Evolutionary conservation across 1,284 basidiomycete species (phyloP), one percentile per base, ranked within the genome.

Genomic region (Ganoderma meredithae): DNA sequence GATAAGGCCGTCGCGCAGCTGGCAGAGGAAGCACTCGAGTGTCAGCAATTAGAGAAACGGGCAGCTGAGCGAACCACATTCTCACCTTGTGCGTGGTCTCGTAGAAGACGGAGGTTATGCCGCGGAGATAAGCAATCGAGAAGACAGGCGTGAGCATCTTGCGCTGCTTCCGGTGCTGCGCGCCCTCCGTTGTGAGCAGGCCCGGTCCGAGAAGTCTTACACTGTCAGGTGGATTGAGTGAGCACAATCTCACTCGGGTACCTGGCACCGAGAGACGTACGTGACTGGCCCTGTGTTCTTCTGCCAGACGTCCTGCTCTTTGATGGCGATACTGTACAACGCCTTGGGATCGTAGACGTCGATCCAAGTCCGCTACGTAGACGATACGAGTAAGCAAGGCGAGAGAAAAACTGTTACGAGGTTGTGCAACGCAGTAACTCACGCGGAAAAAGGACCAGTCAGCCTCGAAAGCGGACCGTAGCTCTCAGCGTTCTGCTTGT

Each of bases 1-100:
- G 33, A 58, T 39, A n/a, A 58, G 60, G 0, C 72, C 76, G 7
- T 74, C 69, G 39, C 74, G 72, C 47, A 76, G 71, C 74, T 76
- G 33, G 27, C 27, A 3, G 27, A 31, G 27, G 27, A 31, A 31
- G 27, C 27, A 31, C 27, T 31, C 27, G 2, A 31, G 27, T 31
- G 27, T 31, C 27, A 31, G 27, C 27, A 31, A 31, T 3, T 31
- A 31, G 27, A 3, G 27, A 31, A 31, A 31, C 27, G 27, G 27
- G 27, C 2, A 31, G 27, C 27, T 31, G 27, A 31, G 27, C 27
- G 27, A 3, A 31, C 27, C 27, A 31, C 27, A 3, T 31, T 31
- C 69, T 22, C 1, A 68, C 69, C 53, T 63, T 68, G 64, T 58
- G 61, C 25, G 66, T 40, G 2, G 64, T 64, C n/a, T 68, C 60